Conservation (phyloP, 2,329 filamentous ascomycete species). For the Neofusicoccum cordaticola region DNA sequence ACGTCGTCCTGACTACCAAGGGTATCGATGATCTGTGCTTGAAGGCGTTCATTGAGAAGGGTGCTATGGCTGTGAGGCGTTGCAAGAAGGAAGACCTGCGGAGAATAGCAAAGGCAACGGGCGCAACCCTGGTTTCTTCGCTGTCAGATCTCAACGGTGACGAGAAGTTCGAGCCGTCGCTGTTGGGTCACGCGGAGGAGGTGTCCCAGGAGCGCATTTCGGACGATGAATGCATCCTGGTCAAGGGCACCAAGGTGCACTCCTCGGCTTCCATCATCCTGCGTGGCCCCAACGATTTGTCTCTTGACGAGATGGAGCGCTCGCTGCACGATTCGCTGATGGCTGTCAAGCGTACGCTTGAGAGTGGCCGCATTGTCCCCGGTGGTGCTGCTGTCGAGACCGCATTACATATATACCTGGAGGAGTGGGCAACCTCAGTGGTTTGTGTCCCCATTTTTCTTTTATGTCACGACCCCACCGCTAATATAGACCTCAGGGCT, state of each 20-base stretch:
- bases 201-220: constrained; percentile 98
- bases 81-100: constrained; percentile 99
- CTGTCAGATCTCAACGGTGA: constrained; percentile 96
- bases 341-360: constrained; percentile 93
- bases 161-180: constrained; percentile 89
- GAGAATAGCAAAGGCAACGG: constrained; percentile 92
- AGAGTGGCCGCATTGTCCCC: constrained; percentile 94
- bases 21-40: constrained; percentile 95
- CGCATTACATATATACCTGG: constrained; percentile 97
- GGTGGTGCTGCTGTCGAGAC: constrained; percentile 97
- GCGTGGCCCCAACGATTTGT: constrained; percentile 91
- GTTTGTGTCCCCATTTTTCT: constrained; percentile 46
- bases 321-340: constrained; percentile 96
- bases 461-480: no score
- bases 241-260: constrained; percentile 93
- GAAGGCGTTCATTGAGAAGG: constrained; percentile 91
- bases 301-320: constrained; percentile 98
- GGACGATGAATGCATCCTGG: constrained; percentile 94
- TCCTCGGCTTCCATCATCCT: constrained; percentile 95
- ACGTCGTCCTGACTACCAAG: constrained; percentile 95
- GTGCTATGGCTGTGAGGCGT: constrained; percentile 90
- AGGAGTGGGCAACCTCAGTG: constrained; percentile 97
- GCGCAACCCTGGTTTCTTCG: constrained; percentile 87
- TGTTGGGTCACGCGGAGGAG: constrained; percentile 88
- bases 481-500: constrained; percentile 53